Percentiles rank a stretch among this genome's conserved stretches.
These are phyloP conservation scores for Rhodamnia argentea DNA, from an alignment of 345 rosid genomes.

Conservation along the genomic window DNA sequence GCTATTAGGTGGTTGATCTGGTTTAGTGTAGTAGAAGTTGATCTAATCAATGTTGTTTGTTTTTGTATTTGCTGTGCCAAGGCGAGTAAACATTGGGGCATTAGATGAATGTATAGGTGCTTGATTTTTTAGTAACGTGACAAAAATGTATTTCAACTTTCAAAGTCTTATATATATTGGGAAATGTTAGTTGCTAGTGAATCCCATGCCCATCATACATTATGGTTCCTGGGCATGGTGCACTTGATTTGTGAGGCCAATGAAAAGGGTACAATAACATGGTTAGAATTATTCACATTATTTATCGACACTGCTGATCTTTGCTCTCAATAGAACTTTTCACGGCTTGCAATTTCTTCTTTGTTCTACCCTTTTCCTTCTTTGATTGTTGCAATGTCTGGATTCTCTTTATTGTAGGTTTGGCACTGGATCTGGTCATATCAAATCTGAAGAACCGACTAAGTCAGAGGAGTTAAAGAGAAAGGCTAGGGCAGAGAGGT, in stretches of 20 bases:
- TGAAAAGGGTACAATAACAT: background rate
- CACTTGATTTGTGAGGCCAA: background rate
- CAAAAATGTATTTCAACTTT: background rate
- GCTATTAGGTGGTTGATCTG: background rate
- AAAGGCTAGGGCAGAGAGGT: slow-evolving; percentile 97
- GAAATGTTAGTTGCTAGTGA: background rate
- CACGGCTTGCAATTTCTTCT: background rate
- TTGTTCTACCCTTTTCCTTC: background rate
- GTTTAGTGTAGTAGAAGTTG: background rate
- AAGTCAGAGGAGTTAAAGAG: slow-evolving; percentile 75
- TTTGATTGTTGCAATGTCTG: background rate
- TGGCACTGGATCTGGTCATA: slow-evolving; percentile 33
- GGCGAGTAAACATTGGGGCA: background rate
- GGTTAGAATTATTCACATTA: background rate
- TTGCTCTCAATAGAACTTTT: background rate
- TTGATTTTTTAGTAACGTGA: background rate
- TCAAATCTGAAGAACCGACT: slow-evolving; percentile 33
- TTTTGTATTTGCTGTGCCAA: background rate
- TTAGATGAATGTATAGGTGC: background rate
- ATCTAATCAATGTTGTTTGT: background rate
- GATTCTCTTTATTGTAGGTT: slow-evolving; percentile 37
- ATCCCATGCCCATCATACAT: background rate
- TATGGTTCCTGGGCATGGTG: background rate
- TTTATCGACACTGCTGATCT: background rate
- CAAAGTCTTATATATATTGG: background rate